Evolutionary conservation across 129 eudicot genomes (phyloP).

Genomic region (Daucus carota): DH1_v3.0 NC_030388.2:11631001-11631500

Average conservation of each 20-base stretch:
- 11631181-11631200: conserved; percentile 4
- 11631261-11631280: neutral
- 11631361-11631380: too few species aligned
- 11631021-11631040: neutral
- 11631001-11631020: conserved; percentile 6
- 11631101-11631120: neutral
- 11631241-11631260: neutral
- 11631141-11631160: conserved; percentile 6
- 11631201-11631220: neutral
- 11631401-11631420: neutral
- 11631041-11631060: conserved; percentile 1
- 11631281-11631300: neutral
- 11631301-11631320: neutral
- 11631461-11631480: neutral
- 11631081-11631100: neutral
- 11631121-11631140: neutral
- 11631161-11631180: neutral
- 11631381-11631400: neutral
- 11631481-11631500: neutral
- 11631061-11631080: conserved; percentile 2
- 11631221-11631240: neutral
- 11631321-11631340: neutral
- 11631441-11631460: neutral
- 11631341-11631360: neutral
- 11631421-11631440: neutral